phyloP scores from a whole-genome alignment of 1,284 basidiomycete species.

The Marasmius fiardii region DNA sequence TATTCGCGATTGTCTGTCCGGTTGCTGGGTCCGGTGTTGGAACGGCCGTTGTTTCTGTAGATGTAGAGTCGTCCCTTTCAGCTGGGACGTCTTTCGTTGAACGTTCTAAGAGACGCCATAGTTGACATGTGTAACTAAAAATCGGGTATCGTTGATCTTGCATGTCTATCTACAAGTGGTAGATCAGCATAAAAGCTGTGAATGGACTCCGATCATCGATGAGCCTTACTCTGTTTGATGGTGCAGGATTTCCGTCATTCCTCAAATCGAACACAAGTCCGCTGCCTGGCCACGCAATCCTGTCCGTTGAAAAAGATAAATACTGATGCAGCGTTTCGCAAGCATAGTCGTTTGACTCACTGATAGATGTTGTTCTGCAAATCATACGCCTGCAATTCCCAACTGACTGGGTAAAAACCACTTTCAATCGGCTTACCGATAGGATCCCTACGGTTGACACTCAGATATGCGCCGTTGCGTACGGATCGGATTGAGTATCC shows the following conservation, averaged over 20 bases:
- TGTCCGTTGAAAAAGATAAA: not conserved
- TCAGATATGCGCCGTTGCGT: not conserved
- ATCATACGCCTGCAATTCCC: not conserved
- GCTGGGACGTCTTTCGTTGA: not conserved
- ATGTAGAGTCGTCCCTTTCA: not conserved
- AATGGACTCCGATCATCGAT: too few species aligned
- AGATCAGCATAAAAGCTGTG: too few species aligned
- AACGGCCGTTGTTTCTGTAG: not conserved
- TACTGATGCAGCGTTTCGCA: too few species aligned
- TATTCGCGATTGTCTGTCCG: not conserved
- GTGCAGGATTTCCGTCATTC: not conserved
- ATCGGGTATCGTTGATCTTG: not conserved
- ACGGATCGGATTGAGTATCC: not conserved
- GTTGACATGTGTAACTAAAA: not conserved
- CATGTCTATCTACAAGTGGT: not conserved
- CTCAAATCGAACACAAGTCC: not conserved
- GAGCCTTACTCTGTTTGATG: not conserved
- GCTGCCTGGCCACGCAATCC: not conserved
- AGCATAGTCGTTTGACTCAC: not conserved
- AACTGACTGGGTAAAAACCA: not conserved
- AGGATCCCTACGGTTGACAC: not conserved
- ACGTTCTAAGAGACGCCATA: not conserved
- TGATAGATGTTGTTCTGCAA: not conserved
- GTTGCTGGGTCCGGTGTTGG: not conserved
- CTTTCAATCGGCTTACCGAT: not conserved